Base-by-base conservation (phyloP, 495 filamentous ascomycete genomes). In the Penicillium parvum region DNA sequence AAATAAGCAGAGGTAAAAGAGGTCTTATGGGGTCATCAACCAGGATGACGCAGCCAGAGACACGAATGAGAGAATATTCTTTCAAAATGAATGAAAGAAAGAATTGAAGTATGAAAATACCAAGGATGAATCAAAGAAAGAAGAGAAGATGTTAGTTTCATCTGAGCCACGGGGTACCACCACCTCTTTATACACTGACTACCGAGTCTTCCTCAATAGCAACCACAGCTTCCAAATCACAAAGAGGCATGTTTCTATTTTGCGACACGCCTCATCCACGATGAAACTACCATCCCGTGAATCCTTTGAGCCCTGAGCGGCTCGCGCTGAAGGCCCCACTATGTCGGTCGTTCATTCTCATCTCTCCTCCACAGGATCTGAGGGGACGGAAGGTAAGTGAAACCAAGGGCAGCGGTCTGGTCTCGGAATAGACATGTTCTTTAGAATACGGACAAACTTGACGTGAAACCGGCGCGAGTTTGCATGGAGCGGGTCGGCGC, bases 71-170 rank as follows among this genome's bases (percentile, higher is more conserved):
- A n/a, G n/a, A n/a, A n/a, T n/a, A n/a, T n/a, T n/a, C n/a, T n/a
- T n/a, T n/a, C n/a, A n/a, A n/a, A 59, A 53, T 33, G 36, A 49
- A 37, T 48, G 45, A 53, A 42, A 45, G 32, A 59, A 47, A 18
- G 37, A 53, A n/a, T n/a, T n/a, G n/a, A 26, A 34, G 32, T 28
- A 30, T 6, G 18, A 42, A 22, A 38, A 17, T 23, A 28, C 7
- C 26, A 34, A 37, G 21, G 26, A 33, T 7, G 37, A 40, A 40
- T 37, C 12, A 21, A 43, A 25, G 15, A 41, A 18, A 12, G 19
- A 32, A 33, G 17, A 19, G 16, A 22, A 23, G 28, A 15, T 30
- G 28, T 2, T 30, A 15, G 28, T 30, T 30, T 30, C 28, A 15
- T n/a, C n/a, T n/a, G 16, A 30, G 34, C 28, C 11, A n/a, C n/a